Base-by-base conservation (phyloP, 441 rosid species). In the Erodium texanum region DNA sequence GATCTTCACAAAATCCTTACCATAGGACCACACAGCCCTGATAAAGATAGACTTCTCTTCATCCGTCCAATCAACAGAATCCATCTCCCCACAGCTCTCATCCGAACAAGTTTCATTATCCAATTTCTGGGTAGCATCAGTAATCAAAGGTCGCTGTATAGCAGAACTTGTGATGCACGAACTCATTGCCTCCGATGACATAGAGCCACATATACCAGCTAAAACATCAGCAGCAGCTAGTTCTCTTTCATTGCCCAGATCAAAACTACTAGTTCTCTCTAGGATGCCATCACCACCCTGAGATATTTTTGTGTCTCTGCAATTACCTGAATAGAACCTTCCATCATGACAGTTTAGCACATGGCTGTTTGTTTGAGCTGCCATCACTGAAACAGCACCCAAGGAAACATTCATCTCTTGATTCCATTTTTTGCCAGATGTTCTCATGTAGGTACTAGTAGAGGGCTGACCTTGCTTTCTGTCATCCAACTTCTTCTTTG, bases 21-120 rank as follows among this genome's bases (percentile, higher is more conserved):
- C 98, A 75, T 82, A 86, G 11, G 80, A 66, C 7, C 90, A 84
- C 36, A 92, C 81, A 8, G 95, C 93, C 70, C 73, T 85, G 48
- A 92, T 74, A 78, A 95, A 92, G 61, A 80, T 68, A 66, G 88
- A 84, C 72, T 90, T 88, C 70, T 95, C 98, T 75, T 85, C 89
- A 73, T 95, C 98, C 7, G 97, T 92, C 99, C 98, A 95, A 74
- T 87, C 89, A 71, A 82, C 59, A 72, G 90, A 80, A 72, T 85
- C 95, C 78, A 85, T 84, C 76, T 87, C 95, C 77, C 88, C 92
- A 72, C 90, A 84, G 77, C 96, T 92, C 76, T 92, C 99, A 76
- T 89, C 97, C 1, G 98, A 92, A 70, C 90, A 92, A 16, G 92
- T 87, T 74, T 87, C 97, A 71, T 90, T 92, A 70, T 87, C 99